Percentiles rank a stretch among this genome's conserved stretches.
Evolutionary conservation across 805 yeast species (phyloP).

Genomic region (Maudiozyma bulderi): DNA sequence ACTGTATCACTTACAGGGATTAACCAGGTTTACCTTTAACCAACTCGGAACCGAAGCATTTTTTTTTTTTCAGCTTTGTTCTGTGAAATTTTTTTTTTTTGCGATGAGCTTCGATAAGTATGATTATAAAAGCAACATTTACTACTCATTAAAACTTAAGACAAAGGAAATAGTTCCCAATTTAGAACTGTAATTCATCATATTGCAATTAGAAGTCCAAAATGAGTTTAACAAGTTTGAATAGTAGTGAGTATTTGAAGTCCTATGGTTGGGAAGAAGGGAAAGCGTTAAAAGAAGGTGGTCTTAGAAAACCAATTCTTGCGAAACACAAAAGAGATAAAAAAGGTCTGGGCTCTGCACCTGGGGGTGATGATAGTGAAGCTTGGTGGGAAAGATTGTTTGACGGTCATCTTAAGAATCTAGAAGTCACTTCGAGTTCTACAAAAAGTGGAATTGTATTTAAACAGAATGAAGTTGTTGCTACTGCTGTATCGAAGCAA

Average conservation of each 20-base stretch:
- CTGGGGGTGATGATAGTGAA: constrained; percentile 58
- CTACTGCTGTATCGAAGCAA: constrained; percentile 38
- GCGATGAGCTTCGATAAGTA: constrained; percentile 6
- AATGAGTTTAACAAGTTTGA: constrained; percentile 37
- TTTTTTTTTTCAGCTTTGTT: no score
- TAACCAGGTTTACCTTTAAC: no score
- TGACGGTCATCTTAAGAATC: constrained; percentile 79
- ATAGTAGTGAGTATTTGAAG: constrained; percentile 60
- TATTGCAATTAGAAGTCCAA: background rate
- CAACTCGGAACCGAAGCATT: no score
- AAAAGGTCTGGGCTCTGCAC: constrained; percentile 79
- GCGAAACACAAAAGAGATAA: constrained; percentile 86
- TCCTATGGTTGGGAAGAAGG: constrained; percentile 92
- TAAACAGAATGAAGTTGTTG: constrained; percentile 41
- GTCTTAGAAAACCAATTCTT: constrained; percentile 72
- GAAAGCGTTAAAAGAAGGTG: constrained; percentile 70
- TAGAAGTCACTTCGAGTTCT: constrained; percentile 42
- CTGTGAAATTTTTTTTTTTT: constrained; percentile 1
- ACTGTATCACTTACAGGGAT: no score
- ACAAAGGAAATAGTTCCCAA: background rate
- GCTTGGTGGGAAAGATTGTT: constrained; percentile 97
- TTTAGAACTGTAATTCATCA: background rate
- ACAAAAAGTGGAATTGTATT: constrained; percentile 39
- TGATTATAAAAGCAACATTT: background rate
- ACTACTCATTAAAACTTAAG: background rate